phyloP scores from a whole-genome alignment of 495 filamentous ascomycete genomes.

The Lophium mytilinum region DNA sequence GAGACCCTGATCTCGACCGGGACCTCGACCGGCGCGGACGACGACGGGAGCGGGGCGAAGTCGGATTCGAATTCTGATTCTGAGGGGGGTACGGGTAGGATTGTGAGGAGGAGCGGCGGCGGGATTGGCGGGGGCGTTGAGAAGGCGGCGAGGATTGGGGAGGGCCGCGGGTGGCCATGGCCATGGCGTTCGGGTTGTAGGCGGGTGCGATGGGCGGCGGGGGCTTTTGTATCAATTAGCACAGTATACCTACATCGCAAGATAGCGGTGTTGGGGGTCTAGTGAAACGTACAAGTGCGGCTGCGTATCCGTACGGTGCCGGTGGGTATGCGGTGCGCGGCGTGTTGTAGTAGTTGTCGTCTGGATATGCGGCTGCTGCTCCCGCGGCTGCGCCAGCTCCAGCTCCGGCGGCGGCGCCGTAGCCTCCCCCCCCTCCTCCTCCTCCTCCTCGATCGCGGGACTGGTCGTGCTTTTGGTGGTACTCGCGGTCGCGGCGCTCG shows the following conservation, averaged over 20 bases:
- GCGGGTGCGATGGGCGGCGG: neutral
- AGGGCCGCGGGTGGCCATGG: neutral
- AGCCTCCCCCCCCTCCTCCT: too few species aligned
- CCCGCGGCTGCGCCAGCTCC: too few species aligned
- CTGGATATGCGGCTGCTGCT: too few species aligned
- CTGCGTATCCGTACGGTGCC: neutral
- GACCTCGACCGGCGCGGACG: neutral
- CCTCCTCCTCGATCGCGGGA: too few species aligned
- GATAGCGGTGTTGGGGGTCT: neutral
- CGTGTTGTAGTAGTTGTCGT: too few species aligned
- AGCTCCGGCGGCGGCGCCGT: too few species aligned
- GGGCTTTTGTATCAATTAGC: neutral
- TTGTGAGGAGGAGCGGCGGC: neutral
- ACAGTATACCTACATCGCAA: too few species aligned
- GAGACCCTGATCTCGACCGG: conserved; percentile 9
- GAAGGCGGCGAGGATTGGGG: neutral
- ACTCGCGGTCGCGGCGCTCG: too few species aligned
- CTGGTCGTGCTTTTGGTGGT: too few species aligned
- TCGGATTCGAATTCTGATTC: neutral
- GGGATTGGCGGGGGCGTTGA: neutral
- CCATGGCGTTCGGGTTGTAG: neutral
- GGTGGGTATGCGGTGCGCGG: too few species aligned
- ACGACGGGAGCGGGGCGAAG: conserved; percentile 3
- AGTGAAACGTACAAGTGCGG: neutral
- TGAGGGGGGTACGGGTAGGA: neutral